Evolutionary conservation across 169 alveolate species (phyloP).

Genomic region (Eimeria tenella): DNA sequence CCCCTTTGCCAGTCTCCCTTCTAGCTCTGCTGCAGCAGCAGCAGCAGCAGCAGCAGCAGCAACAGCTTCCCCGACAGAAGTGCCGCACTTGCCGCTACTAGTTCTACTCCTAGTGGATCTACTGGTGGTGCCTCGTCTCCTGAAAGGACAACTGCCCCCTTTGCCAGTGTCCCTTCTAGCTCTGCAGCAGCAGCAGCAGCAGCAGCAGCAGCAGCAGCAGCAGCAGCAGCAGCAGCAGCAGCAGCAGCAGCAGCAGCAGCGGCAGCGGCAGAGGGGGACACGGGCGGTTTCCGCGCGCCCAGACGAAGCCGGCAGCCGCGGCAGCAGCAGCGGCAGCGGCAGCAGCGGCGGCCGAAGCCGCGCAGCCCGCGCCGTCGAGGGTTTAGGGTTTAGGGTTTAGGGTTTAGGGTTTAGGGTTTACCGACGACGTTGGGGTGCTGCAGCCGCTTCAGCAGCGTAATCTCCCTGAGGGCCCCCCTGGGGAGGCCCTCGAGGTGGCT

Average conservation of each 20-base stretch:
- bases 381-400: too few species aligned
- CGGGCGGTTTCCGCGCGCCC: too few species aligned
- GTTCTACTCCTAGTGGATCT: too few species aligned
- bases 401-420: not conserved
- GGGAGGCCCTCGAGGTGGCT: conserved; percentile 91
- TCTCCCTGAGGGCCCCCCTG: conserved; percentile 92
- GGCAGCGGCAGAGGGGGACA: too few species aligned
- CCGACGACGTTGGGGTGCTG: conserved; percentile 92
- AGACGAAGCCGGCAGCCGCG: too few species aligned
- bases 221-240: conserved; percentile 7
- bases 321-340: conserved; percentile 85
- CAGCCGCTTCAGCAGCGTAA: conserved; percentile 89
- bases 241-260: not conserved
- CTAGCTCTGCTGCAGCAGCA: not conserved
- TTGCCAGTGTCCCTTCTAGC: not conserved
- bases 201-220: too few species aligned
- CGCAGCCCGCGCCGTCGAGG: too few species aligned
- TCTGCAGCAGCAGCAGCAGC: not conserved
- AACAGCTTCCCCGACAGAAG: not conserved
- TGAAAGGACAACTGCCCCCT: not conserved
- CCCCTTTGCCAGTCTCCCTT: not conserved
- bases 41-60: not conserved
- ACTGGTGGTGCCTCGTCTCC: not conserved
- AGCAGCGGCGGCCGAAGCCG: too few species aligned
- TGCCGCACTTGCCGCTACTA: too few species aligned